phyloP scores from a whole-genome alignment of 257 asterid species.

The Fraxinus cuspidata region DNA sequence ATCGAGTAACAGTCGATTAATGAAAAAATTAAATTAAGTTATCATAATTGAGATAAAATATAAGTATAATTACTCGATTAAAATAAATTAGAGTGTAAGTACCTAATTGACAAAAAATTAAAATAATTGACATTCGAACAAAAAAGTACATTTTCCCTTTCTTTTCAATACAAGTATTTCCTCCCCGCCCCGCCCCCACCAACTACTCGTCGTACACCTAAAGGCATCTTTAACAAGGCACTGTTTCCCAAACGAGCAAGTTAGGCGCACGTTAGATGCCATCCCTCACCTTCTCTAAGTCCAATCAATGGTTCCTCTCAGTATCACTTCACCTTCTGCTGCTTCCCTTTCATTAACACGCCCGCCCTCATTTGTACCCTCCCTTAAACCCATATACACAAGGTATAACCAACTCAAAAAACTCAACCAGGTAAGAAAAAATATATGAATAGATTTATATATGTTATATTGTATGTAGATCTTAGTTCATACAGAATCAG shows the following conservation, averaged over 20 bases:
- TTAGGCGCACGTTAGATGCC: conserved; percentile 40
- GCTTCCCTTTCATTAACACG: conserved; percentile 32
- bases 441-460: not conserved
- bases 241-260: conserved; percentile 23
- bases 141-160: not conserved
- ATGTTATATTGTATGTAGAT: not conserved
- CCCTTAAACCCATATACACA: conserved; percentile 37
- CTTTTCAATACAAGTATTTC: not conserved
- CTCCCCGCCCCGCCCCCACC: not conserved
- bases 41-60: too few species aligned
- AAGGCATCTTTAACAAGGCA: conserved; percentile 23
- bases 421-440: conserved; percentile 38
- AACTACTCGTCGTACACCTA: not conserved
- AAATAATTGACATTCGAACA: too few species aligned
- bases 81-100: too few species aligned
- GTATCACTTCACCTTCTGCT: conserved; percentile 40
- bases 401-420: conserved; percentile 32
- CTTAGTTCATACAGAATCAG: not conserved
- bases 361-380: conserved; percentile 28
- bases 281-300: conserved; percentile 33
- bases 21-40: too few species aligned
- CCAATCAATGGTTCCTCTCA: conserved; percentile 50
- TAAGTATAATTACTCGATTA: too few species aligned
- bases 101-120: too few species aligned
- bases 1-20: too few species aligned